Evolutionary conservation across 1,284 basidiomycete species (phyloP).

Genomic region (Boletus putidus): DNA sequence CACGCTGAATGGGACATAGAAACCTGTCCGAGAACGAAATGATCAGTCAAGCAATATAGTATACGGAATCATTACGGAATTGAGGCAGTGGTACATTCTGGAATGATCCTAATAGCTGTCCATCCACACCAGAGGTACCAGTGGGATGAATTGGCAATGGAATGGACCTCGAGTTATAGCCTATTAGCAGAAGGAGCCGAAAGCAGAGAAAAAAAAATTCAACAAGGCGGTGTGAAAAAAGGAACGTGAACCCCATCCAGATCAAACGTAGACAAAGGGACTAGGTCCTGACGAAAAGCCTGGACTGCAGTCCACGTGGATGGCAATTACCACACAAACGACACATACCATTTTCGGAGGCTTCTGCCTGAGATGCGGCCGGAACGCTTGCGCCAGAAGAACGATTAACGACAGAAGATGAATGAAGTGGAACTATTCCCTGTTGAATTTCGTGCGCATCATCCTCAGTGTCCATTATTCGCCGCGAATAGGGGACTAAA

Average conservation of each 20-base stretch:
- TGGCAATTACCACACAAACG: constrained; percentile 4
- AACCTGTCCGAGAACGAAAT: constrained; percentile 5
- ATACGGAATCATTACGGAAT: not conserved
- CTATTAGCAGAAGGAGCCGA: not conserved
- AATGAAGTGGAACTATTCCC: too few species aligned
- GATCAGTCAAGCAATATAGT: not conserved
- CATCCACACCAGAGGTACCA: not conserved
- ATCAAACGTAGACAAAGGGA: not conserved
- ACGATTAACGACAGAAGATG: not conserved
- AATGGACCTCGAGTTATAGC: not conserved
- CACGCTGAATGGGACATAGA: not conserved
- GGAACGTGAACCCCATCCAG: not conserved
- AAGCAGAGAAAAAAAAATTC: not conserved
- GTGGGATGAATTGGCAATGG: not conserved
- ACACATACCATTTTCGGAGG: constrained; percentile 23
- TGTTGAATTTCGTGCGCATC: not conserved
- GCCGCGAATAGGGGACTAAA: not conserved
- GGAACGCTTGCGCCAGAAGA: not conserved
- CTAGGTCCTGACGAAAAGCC: constrained; percentile 1
- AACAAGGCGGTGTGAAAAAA: not conserved
- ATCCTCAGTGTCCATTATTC: not conserved
- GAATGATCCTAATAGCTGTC: not conserved
- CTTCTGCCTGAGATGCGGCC: not conserved
- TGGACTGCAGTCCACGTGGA: constrained; percentile 17
- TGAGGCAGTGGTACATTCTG: not conserved